Base-by-base conservation (phyloP, 1,284 basidiomycete genomes). In the Austropuccinia psidii region DNA sequence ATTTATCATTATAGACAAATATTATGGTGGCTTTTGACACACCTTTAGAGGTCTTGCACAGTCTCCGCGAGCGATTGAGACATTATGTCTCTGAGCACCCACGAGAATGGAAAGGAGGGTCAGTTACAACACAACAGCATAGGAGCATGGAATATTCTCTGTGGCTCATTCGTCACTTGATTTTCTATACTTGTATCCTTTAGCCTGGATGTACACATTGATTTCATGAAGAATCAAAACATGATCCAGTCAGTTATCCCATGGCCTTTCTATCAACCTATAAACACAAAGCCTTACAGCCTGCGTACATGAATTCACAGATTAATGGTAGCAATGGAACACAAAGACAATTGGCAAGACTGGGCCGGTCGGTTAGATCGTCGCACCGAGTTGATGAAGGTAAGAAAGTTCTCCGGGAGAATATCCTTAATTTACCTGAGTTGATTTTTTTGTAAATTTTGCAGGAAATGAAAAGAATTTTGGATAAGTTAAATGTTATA, bases 281-380 rank as follows among this genome's bases (percentile, higher is more conserved):
- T n/a, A n/a, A n/a, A 45, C 9, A 11, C 11, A 45, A n/a, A n/a
- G n/a, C n/a, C 52, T 49, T 35, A 2, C 24, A 31, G 4, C 4
- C 19, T 39, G 15, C 11, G 41, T 39, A 19, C n/a, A 19, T 47
- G 31, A 33, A 29, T 37, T 77, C n/a, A 49, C 3, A 76, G 85
- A 77, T 82, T 90, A 73, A 84, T 85, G 47, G 84, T 91, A 58
- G 87, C 86, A 24, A 86, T 91, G 79, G 90, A 92, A 81, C 90
- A 89, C 86, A 82, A 83, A 87, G 84, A 87, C 49, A 90, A 90
- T 79, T 91, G 90, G 90, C 90, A 91, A 80, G 89, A 91, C 77
- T 91, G 90, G 90, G 89, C 88, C 66, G 89, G 86, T 17, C 84
- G 90, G 74, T 90, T 79, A 80, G 72, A 73, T 52, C 70, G 79